A percentile compares a stretch with the other conserved stretches of the same genome.
Evolutionary conservation across 202 grass and related monocot species (phyloP).

Genomic region (Schoenoplectus tabernaemontani): DNA sequence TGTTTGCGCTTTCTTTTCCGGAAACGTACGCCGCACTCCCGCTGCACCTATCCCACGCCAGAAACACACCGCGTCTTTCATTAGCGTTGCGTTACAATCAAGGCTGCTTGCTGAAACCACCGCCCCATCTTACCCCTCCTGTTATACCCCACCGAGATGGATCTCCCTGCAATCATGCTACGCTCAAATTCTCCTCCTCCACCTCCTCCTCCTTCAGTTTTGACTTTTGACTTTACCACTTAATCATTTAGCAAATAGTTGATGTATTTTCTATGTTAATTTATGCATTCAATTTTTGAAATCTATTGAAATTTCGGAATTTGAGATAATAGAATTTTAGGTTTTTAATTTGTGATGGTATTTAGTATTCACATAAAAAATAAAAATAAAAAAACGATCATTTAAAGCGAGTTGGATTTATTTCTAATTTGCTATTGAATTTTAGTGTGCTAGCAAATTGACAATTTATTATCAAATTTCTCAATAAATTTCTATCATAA

Average conservation of each 20-base stretch:
- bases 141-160: background rate
- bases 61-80: constrained; percentile 2
- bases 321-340: too few relatives aligned
- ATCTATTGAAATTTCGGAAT: too few relatives aligned
- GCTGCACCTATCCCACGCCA: background rate
- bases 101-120: background rate
- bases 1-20: background rate
- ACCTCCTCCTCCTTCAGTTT: background rate
- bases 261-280: too few relatives aligned
- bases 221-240: background rate
- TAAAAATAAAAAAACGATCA: too few relatives aligned
- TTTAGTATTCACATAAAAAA: too few relatives aligned
- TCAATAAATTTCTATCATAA: too few relatives aligned
- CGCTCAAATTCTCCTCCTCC: background rate
- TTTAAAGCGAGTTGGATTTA: too few relatives aligned
- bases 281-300: too few relatives aligned
- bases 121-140: background rate
- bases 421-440: too few relatives aligned
- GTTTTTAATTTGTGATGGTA: too few relatives aligned
- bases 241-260: background rate
- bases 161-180: background rate
- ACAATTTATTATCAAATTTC: too few relatives aligned
- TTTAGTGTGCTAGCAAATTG: too few relatives aligned
- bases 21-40: background rate
- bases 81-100: constrained; percentile 6